Conservation (phyloP, 495 filamentous ascomycete species). For the Daldinia loculata region DNA sequence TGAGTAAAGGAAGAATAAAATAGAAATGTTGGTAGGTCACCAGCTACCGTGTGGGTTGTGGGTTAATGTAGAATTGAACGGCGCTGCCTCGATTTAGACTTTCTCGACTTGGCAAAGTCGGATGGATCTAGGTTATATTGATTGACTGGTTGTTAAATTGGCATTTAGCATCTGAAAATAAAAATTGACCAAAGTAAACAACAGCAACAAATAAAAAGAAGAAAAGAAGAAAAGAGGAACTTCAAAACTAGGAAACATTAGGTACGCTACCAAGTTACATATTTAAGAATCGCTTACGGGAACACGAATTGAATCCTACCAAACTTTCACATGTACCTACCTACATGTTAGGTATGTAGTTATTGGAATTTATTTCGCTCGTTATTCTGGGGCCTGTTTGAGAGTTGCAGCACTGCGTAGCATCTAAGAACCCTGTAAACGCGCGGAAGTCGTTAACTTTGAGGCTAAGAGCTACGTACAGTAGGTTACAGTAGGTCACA, state of each 20-base stretch:
- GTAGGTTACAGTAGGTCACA: too few species aligned
- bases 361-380: constrained; percentile 7
- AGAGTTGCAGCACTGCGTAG: constrained; percentile 27
- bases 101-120: neutral
- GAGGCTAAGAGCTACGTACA: constrained; percentile 27
- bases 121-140: neutral
- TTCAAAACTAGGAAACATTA: neutral
- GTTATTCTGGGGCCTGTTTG: constrained; percentile 32
- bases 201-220: neutral
- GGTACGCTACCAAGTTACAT: neutral
- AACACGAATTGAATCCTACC: neutral
- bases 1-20: neutral
- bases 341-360: too few species aligned
- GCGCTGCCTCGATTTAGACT: constrained; percentile 7
- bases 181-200: neutral
- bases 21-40: neutral
- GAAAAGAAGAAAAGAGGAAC: neutral
- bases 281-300: neutral
- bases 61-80: neutral
- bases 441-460: constrained; percentile 4
- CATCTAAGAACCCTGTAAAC: constrained; percentile 25
- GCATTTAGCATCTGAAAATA: neutral
- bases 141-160: neutral
- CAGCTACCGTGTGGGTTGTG: neutral
- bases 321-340: neutral